Percentiles rank a stretch among this genome's conserved stretches.
These are phyloP conservation scores for Hippophae rhamnoides DNA, from an alignment of 306 rosid genomes.

Conservation along the genomic window DNA sequence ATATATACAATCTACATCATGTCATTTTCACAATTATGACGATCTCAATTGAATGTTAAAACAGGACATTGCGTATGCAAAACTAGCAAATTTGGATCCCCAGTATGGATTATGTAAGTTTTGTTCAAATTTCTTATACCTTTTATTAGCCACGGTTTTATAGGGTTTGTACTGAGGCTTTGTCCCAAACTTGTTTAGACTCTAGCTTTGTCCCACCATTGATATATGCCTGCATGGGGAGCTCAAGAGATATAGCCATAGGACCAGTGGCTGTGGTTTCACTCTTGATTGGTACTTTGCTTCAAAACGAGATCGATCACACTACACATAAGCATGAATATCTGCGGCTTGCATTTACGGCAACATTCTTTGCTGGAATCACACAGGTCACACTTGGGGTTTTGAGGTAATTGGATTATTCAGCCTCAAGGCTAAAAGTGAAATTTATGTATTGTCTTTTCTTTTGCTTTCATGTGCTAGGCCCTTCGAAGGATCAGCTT, in stretches of 20 bases:
- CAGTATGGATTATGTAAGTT: conserved; percentile 86
- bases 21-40: conserved; percentile 16
- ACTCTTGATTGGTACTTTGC: conserved; percentile 76
- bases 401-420: conserved; percentile 41
- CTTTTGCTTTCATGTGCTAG: neutral
- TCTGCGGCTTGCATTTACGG: conserved; percentile 79
- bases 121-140: conserved; percentile 1
- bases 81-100: conserved; percentile 80
- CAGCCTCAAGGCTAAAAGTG: neutral
- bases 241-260: conserved; percentile 93
- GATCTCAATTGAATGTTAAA: conserved; percentile 17
- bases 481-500: too few species aligned
- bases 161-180: conserved; percentile 19
- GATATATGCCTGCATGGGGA: conserved; percentile 89
- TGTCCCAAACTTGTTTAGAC: conserved; percentile 34
- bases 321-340: conserved; percentile 38
- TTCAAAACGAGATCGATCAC: conserved; percentile 56
- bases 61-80: conserved; percentile 88
- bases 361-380: conserved; percentile 92
- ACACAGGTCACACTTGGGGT: conserved; percentile 86
- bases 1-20: neutral
- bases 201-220: conserved; percentile 95
- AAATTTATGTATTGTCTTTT: neutral
- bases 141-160: conserved; percentile 1
- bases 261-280: conserved; percentile 99